These are phyloP conservation scores for Dovyalis caffra DNA, from an alignment of 345 rosid genomes.

Conservation along the genomic window DNA sequence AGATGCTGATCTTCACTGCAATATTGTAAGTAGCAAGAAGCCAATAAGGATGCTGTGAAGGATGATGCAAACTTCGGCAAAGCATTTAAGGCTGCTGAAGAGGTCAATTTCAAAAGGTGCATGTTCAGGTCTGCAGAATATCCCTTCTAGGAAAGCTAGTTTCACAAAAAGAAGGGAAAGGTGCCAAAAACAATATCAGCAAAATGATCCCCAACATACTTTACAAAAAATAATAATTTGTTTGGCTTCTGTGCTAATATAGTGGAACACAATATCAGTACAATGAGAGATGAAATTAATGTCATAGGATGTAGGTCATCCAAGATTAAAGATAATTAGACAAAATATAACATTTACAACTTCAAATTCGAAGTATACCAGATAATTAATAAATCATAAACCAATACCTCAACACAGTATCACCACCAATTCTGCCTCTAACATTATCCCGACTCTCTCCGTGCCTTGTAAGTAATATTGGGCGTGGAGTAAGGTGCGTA, in stretches of 20 bases:
- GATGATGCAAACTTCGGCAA: neutral
- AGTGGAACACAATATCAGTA: neutral
- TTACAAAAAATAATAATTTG: neutral
- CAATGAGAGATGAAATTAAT: neutral
- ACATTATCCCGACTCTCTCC: slow-evolving; percentile 98
- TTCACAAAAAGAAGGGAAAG: neutral
- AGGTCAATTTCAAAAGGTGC: neutral
- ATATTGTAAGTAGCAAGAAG: neutral
- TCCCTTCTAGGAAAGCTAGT: neutral
- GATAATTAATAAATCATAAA: neutral
- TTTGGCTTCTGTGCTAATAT: neutral
- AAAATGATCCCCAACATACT: neutral
- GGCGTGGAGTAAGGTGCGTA: slow-evolving; percentile 97
- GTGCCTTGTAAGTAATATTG: slow-evolving; percentile 96
- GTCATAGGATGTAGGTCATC: neutral
- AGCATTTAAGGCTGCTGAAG: neutral
- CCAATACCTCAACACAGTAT: slow-evolving; percentile 70
- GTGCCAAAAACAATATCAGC: neutral
- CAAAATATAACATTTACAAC: slow-evolving; percentile 1
- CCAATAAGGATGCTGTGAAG: neutral
- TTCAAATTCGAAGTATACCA: neutral
- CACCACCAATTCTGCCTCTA: slow-evolving; percentile 97
- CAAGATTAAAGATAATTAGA: neutral
- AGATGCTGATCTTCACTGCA: neutral
- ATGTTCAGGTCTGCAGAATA: neutral